phyloP scores from a whole-genome alignment of 768 basidiomycete species.

The Mycena rebaudengoi region DNA sequence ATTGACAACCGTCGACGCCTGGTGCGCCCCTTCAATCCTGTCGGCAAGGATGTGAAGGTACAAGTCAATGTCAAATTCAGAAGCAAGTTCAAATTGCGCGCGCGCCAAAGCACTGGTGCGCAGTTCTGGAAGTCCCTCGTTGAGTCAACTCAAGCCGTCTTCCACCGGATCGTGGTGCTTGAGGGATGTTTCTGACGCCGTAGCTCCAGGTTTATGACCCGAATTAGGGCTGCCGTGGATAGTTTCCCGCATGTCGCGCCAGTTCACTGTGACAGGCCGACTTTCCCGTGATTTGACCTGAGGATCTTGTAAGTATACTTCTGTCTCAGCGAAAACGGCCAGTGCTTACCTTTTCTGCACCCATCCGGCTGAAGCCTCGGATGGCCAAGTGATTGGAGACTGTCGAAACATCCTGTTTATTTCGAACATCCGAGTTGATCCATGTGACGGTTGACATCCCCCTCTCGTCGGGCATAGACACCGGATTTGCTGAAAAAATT shows the following conservation, averaged over 20 bases:
- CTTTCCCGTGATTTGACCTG: background rate
- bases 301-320: background rate
- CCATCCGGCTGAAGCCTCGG: background rate
- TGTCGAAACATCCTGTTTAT: background rate
- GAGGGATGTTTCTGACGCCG: background rate
- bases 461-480: constrained; percentile 10
- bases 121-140: constrained; percentile 1
- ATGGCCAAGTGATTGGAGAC: constrained; percentile 5
- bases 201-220: background rate
- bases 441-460: background rate
- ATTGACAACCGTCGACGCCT: no score
- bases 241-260: background rate
- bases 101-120: background rate
- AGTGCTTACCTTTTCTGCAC: background rate
- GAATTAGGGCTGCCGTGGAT: background rate
- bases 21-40: background rate
- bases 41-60: constrained; percentile 7
- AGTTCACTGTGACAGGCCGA: constrained; percentile 10
- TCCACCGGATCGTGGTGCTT: background rate
- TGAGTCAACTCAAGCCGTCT: constrained; percentile 1
- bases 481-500: background rate
- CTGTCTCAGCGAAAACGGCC: background rate
- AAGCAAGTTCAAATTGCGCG: background rate
- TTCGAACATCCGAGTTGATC: background rate
- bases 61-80: constrained; percentile 4